A percentile compares a stretch with the other conserved stretches of the same genome.
Evolutionary conservation across 2,329 filamentous ascomycete species (phyloP).

Genomic region (Phoma sp.): DNA sequence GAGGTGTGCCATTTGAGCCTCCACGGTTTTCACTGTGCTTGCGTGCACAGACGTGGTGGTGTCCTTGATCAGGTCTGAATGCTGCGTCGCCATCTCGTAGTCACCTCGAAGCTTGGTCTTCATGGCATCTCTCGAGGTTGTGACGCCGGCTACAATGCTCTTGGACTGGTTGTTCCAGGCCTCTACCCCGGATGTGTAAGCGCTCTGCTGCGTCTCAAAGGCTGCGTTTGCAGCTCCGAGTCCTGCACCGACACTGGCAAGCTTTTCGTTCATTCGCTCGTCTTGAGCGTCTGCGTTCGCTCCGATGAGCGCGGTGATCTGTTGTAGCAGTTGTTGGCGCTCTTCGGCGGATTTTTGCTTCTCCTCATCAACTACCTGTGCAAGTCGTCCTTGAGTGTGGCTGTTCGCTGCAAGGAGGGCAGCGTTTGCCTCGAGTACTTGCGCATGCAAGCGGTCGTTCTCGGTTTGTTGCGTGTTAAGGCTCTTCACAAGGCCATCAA

Average conservation of each 20-base stretch:
- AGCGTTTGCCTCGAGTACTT: slow-evolving; percentile 74
- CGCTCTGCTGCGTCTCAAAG: slow-evolving; percentile 69
- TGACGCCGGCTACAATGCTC: slow-evolving; percentile 72
- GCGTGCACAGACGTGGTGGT: slow-evolving; percentile 88
- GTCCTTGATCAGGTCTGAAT: slow-evolving; percentile 81
- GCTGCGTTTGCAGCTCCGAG: slow-evolving; percentile 68
- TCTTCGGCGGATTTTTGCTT: slow-evolving; percentile 74
- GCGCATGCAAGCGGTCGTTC: slow-evolving; percentile 72
- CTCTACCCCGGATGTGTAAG: slow-evolving; percentile 75
- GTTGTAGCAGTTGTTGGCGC: slow-evolving; percentile 72
- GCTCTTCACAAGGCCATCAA: slow-evolving; percentile 79
- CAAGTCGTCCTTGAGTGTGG: slow-evolving; percentile 69
- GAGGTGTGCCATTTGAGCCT: slow-evolving; percentile 86
- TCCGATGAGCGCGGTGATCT: slow-evolving; percentile 79
- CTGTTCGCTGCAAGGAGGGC: slow-evolving; percentile 72
- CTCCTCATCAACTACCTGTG: slow-evolving; percentile 77
- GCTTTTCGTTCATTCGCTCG: slow-evolving; percentile 68
- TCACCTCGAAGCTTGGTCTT: slow-evolving; percentile 86
- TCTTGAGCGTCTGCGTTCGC: slow-evolving; percentile 77
- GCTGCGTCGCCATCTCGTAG: slow-evolving; percentile 78
- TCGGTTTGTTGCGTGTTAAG: slow-evolving; percentile 79
- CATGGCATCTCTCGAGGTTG: slow-evolving; percentile 75
- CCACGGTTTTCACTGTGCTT: slow-evolving; percentile 87
- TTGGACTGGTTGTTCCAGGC: slow-evolving; percentile 74
- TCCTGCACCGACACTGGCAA: slow-evolving; percentile 68